Evolutionary conservation across 1,284 basidiomycete species (phyloP), one percentile per base, ranked within the genome.

Genomic region (Ganoderma sinense): DNA sequence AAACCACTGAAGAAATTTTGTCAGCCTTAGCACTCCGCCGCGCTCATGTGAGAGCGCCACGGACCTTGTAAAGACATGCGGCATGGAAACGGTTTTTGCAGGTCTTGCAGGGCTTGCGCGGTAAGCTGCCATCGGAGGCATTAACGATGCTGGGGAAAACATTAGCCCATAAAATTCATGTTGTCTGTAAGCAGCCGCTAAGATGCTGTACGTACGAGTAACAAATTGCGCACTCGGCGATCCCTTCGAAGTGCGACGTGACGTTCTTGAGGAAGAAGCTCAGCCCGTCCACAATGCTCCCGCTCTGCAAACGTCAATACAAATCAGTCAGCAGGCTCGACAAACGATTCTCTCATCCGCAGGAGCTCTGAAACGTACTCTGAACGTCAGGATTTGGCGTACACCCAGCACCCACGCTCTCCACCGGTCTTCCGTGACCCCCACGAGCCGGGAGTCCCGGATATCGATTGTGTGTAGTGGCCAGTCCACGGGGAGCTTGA

Each of bases 51-150:
- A 23, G 13, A 64, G 29, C 29, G 59, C 31, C 5, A 74, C 85
- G 62, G 59, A 90, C 93, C 87, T 97, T 97, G 85, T 93, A 98
- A 71, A 98, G 82, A 82, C 97, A 98, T 40, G 89, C 91, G 0
- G 95, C 91, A 80, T 99, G 98, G 89, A 99, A 99, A 61, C 92
- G 87, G 82, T 99, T 98, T 82, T 95, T 96, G 84, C 97, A 98
- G 2, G 94, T 99, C 80, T 91, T 92, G 84, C 98, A 99, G 0
- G 95, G 93, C 78, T 97, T 98, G 73, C 90, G 92, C 0, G 98
- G 97, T 43, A 99, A 84, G 68, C 89, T 93, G 7, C 94, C 90
- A 78, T 99, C 98, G 79, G 91, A 94, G 36, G 97, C 91, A 72
- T 93, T 95, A 78, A 99, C 97, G 77, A 99, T 96, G 14, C 96